phyloP scores from a whole-genome alignment of 75 land plant species.

The Pinus tabuliformis region DNA sequence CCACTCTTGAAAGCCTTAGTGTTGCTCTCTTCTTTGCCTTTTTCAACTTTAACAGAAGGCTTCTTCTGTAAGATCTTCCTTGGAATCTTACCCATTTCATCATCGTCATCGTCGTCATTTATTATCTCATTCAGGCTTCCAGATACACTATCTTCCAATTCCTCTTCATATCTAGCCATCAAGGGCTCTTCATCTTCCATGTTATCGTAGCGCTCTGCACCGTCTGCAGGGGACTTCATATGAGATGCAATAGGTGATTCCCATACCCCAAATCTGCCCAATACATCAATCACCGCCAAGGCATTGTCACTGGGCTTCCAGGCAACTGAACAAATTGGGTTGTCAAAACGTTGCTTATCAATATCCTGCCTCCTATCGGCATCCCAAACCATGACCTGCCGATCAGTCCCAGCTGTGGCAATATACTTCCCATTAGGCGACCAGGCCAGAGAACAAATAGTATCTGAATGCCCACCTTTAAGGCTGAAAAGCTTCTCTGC shows the following conservation, averaged over 20 bases:
- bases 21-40: slow-evolving; percentile 13
- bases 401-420: slow-evolving; percentile 77
- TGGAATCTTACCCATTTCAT: slow-evolving; percentile 29
- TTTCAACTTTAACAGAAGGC: background rate
- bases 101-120: slow-evolving; percentile 33
- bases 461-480: slow-evolving; percentile 69
- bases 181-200: slow-evolving; percentile 33
- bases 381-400: slow-evolving; percentile 84
- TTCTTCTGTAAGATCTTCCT: slow-evolving; percentile 28
- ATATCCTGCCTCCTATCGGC: slow-evolving; percentile 72
- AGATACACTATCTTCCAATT: slow-evolving; percentile 21
- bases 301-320: slow-evolving; percentile 88
- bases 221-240: slow-evolving; percentile 76
- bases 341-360: slow-evolving; percentile 73
- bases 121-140: slow-evolving; percentile 54
- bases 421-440: slow-evolving; percentile 90
- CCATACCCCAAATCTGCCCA: slow-evolving; percentile 87
- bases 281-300: slow-evolving; percentile 71
- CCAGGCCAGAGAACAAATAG: slow-evolving; percentile 71
- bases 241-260: slow-evolving; percentile 69
- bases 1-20: slow-evolving; percentile 2
- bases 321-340: slow-evolving; percentile 59
- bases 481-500: slow-evolving; percentile 72
- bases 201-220: slow-evolving; percentile 14
- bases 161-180: slow-evolving; percentile 43